Conservation (phyloP, 495 filamentous ascomycete species). For the Lophiostoma macrostomum region DNA sequence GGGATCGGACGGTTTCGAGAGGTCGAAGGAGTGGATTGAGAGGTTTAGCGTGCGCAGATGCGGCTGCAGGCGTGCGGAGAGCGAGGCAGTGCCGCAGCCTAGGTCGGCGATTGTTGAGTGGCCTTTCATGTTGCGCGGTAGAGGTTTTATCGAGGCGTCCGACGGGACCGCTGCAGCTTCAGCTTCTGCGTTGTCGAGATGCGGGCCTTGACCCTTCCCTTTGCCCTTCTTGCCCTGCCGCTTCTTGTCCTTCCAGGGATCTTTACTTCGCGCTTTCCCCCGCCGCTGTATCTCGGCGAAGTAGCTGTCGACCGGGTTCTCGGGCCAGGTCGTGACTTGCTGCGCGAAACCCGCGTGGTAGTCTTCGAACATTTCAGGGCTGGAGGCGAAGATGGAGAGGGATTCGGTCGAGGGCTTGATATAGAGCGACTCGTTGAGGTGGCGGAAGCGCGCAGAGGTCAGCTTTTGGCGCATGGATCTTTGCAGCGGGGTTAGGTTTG, state of each 20-base stretch:
- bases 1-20: constrained; percentile 53
- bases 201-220: constrained; percentile 26
- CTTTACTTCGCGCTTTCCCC: constrained; percentile 38
- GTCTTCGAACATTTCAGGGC: constrained; percentile 86
- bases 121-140: constrained; percentile 49
- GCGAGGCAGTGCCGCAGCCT: constrained; percentile 75
- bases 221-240: constrained; percentile 35
- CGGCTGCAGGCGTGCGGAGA: constrained; percentile 59
- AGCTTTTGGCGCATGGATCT: constrained; percentile 90
- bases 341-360: constrained; percentile 94
- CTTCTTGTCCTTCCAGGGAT: constrained; percentile 33
- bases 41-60: constrained; percentile 58
- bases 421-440: constrained; percentile 79
- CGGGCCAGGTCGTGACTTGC: constrained; percentile 92
- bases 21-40: constrained; percentile 64
- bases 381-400: constrained; percentile 69
- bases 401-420: constrained; percentile 80
- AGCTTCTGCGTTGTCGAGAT: neutral
- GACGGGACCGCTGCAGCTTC: constrained; percentile 12
- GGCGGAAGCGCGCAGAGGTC: constrained; percentile 89
- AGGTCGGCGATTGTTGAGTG: constrained; percentile 79
- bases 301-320: constrained; percentile 87
- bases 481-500: constrained; percentile 86
- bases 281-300: constrained; percentile 63
- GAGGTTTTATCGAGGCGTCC: constrained; percentile 37